Evolutionary conservation across 129 eudicot genomes (phyloP).

Genomic region (Glebionis coronaria): DNA sequence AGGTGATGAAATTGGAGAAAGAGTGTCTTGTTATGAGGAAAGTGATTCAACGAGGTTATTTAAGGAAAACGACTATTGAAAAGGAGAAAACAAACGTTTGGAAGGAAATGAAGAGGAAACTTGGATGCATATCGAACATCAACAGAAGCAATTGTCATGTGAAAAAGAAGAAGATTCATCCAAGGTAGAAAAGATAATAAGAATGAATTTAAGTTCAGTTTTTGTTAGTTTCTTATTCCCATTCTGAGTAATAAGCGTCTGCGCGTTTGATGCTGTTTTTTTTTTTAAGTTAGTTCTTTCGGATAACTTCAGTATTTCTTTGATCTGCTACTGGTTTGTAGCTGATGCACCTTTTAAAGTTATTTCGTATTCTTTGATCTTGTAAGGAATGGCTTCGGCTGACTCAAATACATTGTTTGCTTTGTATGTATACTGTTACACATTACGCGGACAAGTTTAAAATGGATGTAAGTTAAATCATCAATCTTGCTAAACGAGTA

Average conservation of each 20-base stretch:
- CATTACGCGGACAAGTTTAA: too few species aligned
- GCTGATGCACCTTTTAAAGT: too few species aligned
- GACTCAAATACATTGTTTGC: too few species aligned
- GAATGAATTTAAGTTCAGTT: not conserved
- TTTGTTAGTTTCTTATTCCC: not conserved
- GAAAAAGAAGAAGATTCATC: conserved; percentile 14
- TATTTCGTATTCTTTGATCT: too few species aligned
- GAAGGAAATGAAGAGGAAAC: conserved; percentile 12
- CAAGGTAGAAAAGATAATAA: conserved; percentile 7
- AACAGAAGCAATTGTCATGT: conserved; percentile 2
- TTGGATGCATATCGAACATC: not conserved
- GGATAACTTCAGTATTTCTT: too few species aligned
- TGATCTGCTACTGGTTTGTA: too few species aligned
- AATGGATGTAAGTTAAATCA: too few species aligned
- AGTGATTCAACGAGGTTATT: conserved; percentile 10
- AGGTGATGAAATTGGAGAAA: conserved; percentile 6
- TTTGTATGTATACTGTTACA: too few species aligned
- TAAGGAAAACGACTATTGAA: not conserved
- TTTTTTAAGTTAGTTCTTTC: too few species aligned
- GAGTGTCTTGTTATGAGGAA: conserved; percentile 9
- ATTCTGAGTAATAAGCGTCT: not conserved
- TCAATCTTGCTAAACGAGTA: too few species aligned
- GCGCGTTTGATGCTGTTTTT: not conserved
- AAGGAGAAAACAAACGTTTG: not conserved
- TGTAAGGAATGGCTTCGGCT: too few species aligned